Evolutionary conservation across 257 asterid species (phyloP), one percentile per base, ranked within the genome.

Genomic region (Perilla frutescens): DNA sequence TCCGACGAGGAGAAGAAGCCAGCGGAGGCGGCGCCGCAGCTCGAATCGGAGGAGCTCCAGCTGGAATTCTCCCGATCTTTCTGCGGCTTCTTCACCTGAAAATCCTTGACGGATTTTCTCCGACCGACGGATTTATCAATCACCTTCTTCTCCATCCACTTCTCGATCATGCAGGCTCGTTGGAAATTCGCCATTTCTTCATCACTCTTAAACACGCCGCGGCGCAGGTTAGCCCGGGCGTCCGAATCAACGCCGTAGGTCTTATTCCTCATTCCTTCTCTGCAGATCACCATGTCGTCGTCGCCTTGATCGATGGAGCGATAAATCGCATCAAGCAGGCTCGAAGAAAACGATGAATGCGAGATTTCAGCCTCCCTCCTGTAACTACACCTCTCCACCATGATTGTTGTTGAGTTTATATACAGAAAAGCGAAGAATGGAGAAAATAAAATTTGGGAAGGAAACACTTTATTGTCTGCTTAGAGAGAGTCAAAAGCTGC

Each of bases 91-190:
- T 82, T 79, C 51, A 37, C 73, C 47, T 75, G 87, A n/a, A 84
- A 68, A 80, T 89, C 92, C 0, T 82, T 84, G 5, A 31, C 76
- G 36, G 92, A 86, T 66, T 84, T 87, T 61, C 93, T 71, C 47
- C 96, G 55, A 1, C 71, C 78, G 15, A 71, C 80, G 2, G 14
- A 84, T 49, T 84, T 84, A 11, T 82, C 87, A 51, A 62, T 74
- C 4, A 11, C 85, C 78, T 85, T 86, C 79, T 92, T 86, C 80
- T 88, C 95, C 95, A 88, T 91, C 97, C 97, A 94, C 53, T 88
- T 90, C 86, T 94, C 97, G 50, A 91, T 86, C 91, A 88, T 82
- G 74, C 89, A 82, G 7, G 87, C 87, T 36, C 97, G 84, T 61
- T 76, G 90, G 73, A 82, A 86, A 70, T 81, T 85, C 13, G 85